These are phyloP conservation scores for Aureobasidium sp. DNA, from an alignment of 2,329 filamentous ascomycete species.

Conservation along the genomic window DNA sequence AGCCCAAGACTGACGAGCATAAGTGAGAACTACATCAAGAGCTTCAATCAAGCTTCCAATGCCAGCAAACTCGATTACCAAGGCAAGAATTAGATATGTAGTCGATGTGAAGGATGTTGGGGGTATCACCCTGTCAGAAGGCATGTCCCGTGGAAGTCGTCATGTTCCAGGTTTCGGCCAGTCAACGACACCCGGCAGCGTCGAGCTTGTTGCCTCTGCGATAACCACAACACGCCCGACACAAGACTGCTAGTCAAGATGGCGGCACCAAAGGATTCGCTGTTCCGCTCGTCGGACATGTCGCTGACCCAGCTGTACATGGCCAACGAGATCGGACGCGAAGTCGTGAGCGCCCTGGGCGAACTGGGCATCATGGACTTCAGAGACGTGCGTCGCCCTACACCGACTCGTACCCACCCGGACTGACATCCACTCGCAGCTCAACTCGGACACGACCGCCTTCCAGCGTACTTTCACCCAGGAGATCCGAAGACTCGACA, in stretches of 20 bases:
- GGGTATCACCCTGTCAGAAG: neutral
- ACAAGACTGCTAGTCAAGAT: conserved; percentile 35
- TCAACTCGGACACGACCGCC: conserved; percentile 86
- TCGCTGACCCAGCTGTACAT: conserved; percentile 99
- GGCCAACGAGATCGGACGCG: conserved; percentile 95
- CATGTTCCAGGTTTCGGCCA: neutral
- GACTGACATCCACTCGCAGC: conserved; percentile 43
- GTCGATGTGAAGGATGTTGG: neutral
- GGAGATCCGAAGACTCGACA: conserved; percentile 93
- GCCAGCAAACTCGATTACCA: neutral
- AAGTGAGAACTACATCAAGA: too few relatives aligned
- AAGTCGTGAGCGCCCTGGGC: conserved; percentile 92
- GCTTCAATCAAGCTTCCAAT: neutral
- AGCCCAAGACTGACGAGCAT: too few relatives aligned
- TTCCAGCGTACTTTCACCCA: conserved; percentile 98
- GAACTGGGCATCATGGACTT: conserved; percentile 97
- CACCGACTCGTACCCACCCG: neutral
- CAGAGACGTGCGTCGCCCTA: conserved; percentile 66
- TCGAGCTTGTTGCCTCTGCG: conserved; percentile 12
- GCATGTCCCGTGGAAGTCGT: neutral
- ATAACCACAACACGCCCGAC: neutral
- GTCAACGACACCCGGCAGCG: conserved; percentile 1
- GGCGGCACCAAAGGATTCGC: conserved; percentile 69
- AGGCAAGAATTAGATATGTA: neutral
- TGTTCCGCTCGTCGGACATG: conserved; percentile 99